A percentile compares a stretch with the other conserved stretches of the same genome.
phyloP scores from a whole-genome alignment of 345 rosid genomes.

The Rhodamnia rubescens region DNA sequence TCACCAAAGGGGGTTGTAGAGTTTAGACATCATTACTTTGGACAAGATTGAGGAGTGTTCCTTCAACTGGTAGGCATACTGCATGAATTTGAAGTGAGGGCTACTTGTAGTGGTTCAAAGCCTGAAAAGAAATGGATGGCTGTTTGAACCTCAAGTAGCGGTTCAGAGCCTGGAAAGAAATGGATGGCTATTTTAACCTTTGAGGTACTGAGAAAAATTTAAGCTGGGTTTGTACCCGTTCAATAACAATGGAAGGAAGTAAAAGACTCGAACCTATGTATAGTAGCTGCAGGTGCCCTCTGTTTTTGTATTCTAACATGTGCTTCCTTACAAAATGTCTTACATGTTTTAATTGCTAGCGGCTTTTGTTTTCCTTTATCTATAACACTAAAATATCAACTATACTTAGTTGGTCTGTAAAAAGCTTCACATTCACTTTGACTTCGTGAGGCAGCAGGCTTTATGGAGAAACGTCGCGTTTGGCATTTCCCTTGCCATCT shows the following conservation, averaged over 20 bases:
- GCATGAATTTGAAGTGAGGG: neutral
- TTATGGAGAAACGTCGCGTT: neutral
- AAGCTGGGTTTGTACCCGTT: neutral
- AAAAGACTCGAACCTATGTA: neutral
- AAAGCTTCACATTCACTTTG: neutral
- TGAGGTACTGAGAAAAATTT: neutral
- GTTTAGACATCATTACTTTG: neutral
- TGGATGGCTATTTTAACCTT: neutral
- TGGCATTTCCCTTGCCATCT: neutral
- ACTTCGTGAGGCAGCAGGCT: neutral
- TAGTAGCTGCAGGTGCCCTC: neutral
- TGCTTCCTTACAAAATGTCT: neutral
- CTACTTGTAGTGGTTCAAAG: neutral
- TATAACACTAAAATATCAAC: neutral
- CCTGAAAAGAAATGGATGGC: neutral
- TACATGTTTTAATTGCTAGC: neutral
- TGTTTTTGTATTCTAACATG: neutral
- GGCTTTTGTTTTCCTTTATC: neutral
- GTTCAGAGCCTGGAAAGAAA: neutral
- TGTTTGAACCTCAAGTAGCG: neutral
- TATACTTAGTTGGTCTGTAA: neutral
- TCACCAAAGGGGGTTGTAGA: neutral
- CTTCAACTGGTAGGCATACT: neutral
- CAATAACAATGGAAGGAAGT: neutral
- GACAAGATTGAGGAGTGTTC: neutral